Evolutionary conservation across 768 basidiomycete species (phyloP).

Genomic region (Podaxis pistillaris): DNA sequence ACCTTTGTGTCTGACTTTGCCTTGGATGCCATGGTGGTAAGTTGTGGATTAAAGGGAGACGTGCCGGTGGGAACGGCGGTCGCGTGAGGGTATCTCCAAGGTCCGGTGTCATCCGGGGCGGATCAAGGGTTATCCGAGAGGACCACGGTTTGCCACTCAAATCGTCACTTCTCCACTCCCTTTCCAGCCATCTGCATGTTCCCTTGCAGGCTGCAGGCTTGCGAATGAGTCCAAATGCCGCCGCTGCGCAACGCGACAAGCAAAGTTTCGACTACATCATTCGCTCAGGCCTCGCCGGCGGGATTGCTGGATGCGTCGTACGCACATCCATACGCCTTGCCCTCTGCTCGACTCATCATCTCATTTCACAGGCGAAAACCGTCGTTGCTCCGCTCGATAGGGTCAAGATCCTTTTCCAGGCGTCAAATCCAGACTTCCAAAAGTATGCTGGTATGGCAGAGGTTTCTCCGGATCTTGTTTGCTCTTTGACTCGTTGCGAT

Average conservation of each 20-base stretch:
- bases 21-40: conserved; percentile 46
- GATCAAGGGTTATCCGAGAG: conserved; percentile 10
- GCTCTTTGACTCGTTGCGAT: neutral
- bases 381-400: conserved; percentile 94
- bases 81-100: conserved; percentile 7
- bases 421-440: conserved; percentile 91
- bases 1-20: conserved; percentile 54
- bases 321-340: conserved; percentile 30
- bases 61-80: neutral
- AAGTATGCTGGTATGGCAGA: conserved; percentile 79
- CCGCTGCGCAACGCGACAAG: conserved; percentile 45
- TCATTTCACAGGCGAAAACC: conserved; percentile 76
- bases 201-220: conserved; percentile 23
- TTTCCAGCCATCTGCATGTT: conserved; percentile 29
- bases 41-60: conserved; percentile 5
- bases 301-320: conserved; percentile 91
- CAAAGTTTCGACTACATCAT: conserved; percentile 60
- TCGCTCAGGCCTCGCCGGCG: conserved; percentile 89
- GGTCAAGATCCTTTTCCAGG: conserved; percentile 98
- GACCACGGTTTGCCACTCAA: conserved; percentile 8
- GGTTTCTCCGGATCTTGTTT: neutral
- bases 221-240: conserved; percentile 64
- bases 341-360: conserved; percentile 17
- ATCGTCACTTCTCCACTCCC: neutral
- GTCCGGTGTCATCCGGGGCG: conserved; percentile 13